These are phyloP conservation scores for Myxozyma vanderwaltii DNA, from an alignment of 805 yeast species.

Conservation along the genomic window DNA sequence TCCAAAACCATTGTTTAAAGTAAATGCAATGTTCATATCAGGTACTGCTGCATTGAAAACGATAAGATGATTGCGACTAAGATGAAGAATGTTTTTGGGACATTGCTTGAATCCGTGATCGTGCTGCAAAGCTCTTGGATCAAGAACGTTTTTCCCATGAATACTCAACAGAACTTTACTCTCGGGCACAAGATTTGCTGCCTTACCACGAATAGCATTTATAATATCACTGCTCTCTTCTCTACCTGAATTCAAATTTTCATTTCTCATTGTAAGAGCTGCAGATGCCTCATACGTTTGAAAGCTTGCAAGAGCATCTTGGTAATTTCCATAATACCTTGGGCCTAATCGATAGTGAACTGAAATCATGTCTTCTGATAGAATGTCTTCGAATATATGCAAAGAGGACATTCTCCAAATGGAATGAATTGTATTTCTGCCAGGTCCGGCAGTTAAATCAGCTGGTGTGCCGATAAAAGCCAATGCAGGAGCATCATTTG, in stretches of 20 bases:
- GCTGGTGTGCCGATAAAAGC: slow-evolving; percentile 34
- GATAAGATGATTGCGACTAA: slow-evolving; percentile 30
- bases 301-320: slow-evolving; percentile 36
- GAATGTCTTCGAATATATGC: slow-evolving; percentile 31
- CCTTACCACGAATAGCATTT: slow-evolving; percentile 34
- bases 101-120: slow-evolving; percentile 27
- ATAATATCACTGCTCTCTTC: slow-evolving; percentile 33
- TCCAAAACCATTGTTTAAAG: slow-evolving; percentile 26
- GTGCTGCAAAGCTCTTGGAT: slow-evolving; percentile 13
- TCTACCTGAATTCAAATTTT: slow-evolving; percentile 24
- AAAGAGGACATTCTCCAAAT: slow-evolving; percentile 33
- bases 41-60: slow-evolving; percentile 30
- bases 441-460: slow-evolving; percentile 23
- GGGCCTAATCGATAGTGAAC: slow-evolving; percentile 37
- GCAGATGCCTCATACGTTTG: slow-evolving; percentile 38
- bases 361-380: slow-evolving; percentile 34
- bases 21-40: slow-evolving; percentile 29
- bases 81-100: slow-evolving; percentile 16
- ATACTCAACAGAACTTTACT: slow-evolving; percentile 29
- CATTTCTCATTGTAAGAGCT: slow-evolving; percentile 33
- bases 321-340: slow-evolving; percentile 37
- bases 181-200: slow-evolving; percentile 31
- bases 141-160: slow-evolving; percentile 32
- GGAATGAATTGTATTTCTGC: slow-evolving; percentile 16
- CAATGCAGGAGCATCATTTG: slow-evolving; percentile 30